phyloP scores from a whole-genome alignment of 2,329 filamentous ascomycete species.

The Diaporthe aspalathi region DNA sequence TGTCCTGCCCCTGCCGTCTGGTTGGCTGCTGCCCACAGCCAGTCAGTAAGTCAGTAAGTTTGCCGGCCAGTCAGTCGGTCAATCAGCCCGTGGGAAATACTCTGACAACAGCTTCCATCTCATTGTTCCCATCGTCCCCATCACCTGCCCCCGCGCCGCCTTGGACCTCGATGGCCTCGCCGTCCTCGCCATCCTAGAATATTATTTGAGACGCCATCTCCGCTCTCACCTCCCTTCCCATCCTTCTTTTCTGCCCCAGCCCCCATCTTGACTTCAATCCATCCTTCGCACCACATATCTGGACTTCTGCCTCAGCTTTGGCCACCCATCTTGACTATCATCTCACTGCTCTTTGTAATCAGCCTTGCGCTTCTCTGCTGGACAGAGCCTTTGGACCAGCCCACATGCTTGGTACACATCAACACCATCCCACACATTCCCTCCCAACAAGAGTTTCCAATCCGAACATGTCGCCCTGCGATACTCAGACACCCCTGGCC shows the following conservation, averaged over 20 bases:
- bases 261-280: neutral
- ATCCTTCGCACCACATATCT: constrained; percentile 2
- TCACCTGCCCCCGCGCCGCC: neutral
- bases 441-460: neutral
- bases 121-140: constrained; percentile 22
- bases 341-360: constrained; percentile 18
- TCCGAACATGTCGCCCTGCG: constrained; percentile 10
- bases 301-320: neutral
- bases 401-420: neutral
- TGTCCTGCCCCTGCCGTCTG: neutral
- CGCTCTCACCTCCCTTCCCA: neutral
- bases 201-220: constrained; percentile 9
- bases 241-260: neutral
- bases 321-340: neutral
- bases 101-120: constrained; percentile 4
- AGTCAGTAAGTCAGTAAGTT: neutral
- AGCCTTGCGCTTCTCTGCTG: constrained; percentile 11
- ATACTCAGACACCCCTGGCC: neutral
- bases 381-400: constrained; percentile 10
- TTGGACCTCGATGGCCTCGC: neutral
- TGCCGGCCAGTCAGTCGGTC: too few relatives aligned
- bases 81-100: neutral
- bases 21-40: too few relatives aligned
- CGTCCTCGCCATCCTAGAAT: neutral
- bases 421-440: neutral